phyloP scores from a whole-genome alignment of 2,329 filamentous ascomycete species.

The Diaporthe helianthi region DNA sequence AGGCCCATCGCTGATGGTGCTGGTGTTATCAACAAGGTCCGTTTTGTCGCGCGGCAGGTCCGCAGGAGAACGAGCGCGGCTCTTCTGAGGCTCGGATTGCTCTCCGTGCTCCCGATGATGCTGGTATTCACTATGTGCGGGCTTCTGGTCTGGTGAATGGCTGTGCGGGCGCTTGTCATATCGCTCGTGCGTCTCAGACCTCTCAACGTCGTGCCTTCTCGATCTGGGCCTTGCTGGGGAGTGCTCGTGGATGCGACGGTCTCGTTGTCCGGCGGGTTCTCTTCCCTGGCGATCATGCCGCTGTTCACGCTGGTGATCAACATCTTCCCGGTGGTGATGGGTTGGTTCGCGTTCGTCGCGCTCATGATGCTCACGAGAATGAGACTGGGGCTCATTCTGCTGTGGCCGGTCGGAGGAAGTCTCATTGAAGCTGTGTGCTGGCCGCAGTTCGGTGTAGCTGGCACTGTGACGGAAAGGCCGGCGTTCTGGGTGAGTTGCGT shows the following conservation, averaged over 20 bases:
- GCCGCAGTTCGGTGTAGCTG: constrained; percentile 32
- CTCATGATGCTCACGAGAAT: neutral
- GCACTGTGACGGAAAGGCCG: constrained; percentile 37
- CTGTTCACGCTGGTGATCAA: neutral
- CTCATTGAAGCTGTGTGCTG: constrained; percentile 8
- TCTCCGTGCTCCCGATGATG: neutral
- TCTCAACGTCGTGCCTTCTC: neutral
- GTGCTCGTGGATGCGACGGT: neutral
- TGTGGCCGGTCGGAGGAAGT: constrained; percentile 28
- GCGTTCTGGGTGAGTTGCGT: constrained; percentile 37
- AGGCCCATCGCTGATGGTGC: neutral
- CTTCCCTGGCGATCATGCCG: neutral
- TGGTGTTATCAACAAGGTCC: neutral
- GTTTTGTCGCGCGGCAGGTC: neutral
- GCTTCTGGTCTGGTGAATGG: constrained; percentile 18
- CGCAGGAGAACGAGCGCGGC: neutral
- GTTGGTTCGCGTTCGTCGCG: neutral
- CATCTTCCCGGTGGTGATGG: neutral
- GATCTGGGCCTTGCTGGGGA: neutral
- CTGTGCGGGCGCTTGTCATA: constrained; percentile 28
- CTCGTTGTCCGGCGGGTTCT: neutral
- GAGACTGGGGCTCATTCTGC: constrained; percentile 9
- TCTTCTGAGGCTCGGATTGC: neutral
- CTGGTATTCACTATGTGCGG: neutral
- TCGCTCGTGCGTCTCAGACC: constrained; percentile 13